Evolutionary conservation across 306 rosid species (phyloP).

Genomic region (Cucumis melo): DNA sequence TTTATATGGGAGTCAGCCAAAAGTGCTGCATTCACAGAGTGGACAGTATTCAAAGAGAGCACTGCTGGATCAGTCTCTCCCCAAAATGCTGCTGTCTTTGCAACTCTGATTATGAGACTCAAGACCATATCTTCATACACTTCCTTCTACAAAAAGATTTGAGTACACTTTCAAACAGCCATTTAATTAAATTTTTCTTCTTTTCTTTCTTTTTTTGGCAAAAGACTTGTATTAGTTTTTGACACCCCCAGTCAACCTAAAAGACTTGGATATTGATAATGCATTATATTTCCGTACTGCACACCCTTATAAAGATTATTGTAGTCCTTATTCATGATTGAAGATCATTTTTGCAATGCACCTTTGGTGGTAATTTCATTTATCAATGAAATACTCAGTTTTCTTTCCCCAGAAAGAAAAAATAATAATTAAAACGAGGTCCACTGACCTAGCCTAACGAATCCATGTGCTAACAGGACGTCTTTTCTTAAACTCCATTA

Average conservation of each 20-base stretch:
- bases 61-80: neutral
- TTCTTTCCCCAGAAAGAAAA: neutral
- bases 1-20: neutral
- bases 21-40: neutral
- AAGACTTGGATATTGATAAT: neutral
- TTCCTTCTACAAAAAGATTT: neutral
- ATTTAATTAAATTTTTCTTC: too few relatives aligned
- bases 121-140: neutral
- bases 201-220: too few relatives aligned
- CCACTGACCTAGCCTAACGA: neutral
- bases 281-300: neutral
- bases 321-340: neutral
- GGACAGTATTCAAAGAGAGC: neutral
- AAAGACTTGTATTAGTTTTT: too few relatives aligned
- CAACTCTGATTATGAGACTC: neutral
- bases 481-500: neutral
- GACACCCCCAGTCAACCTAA: too few relatives aligned
- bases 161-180: neutral
- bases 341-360: neutral
- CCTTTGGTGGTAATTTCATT: neutral
- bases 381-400: neutral
- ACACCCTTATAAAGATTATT: neutral
- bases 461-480: neutral
- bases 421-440: neutral
- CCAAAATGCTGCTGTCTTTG: neutral